These are phyloP conservation scores for Lactifluus hygrophoroides DNA, from an alignment of 768 basidiomycete genomes.

Conservation along the genomic window DNA sequence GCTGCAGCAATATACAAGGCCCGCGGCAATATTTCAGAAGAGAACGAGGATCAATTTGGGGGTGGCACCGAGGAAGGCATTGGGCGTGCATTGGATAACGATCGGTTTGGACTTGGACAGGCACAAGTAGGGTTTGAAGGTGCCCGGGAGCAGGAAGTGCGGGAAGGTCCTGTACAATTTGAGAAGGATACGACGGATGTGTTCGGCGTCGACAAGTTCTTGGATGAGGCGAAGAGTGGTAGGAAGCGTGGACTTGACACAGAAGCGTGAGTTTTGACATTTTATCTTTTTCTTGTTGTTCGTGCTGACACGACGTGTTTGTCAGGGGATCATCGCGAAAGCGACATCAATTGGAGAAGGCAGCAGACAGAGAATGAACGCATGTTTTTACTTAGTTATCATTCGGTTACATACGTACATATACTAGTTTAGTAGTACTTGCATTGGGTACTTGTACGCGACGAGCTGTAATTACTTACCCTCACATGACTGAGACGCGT, in stretches of 20 bases:
- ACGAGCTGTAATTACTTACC: neutral
- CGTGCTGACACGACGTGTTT: neutral
- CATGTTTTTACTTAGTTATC: neutral
- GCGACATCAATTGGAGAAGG: constrained; percentile 59
- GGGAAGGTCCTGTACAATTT: constrained; percentile 95
- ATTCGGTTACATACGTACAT: no score
- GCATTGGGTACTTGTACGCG: neutral
- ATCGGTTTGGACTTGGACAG: constrained; percentile 86
- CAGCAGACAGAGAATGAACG: constrained; percentile 34
- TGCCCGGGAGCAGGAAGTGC: constrained; percentile 71
- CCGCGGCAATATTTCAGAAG: constrained; percentile 73
- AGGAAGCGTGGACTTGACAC: constrained; percentile 82
- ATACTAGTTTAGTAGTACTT: no score
- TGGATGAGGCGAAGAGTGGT: constrained; percentile 96
- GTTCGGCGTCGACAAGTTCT: constrained; percentile 92
- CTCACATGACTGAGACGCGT: neutral
- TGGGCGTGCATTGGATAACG: constrained; percentile 80
- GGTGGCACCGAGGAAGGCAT: constrained; percentile 97
- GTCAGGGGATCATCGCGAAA: constrained; percentile 52
- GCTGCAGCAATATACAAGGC: constrained; percentile 99
- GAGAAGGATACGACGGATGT: constrained; percentile 98
- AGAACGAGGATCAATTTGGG: constrained; percentile 86
- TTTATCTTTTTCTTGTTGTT: neutral
- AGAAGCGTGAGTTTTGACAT: constrained; percentile 41
- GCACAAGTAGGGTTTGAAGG: constrained; percentile 87